Percentiles rank a stretch among this genome's conserved stretches.
phyloP scores from a whole-genome alignment of 306 rosid genomes.

The Lithocarpus polystachyus region DNA sequence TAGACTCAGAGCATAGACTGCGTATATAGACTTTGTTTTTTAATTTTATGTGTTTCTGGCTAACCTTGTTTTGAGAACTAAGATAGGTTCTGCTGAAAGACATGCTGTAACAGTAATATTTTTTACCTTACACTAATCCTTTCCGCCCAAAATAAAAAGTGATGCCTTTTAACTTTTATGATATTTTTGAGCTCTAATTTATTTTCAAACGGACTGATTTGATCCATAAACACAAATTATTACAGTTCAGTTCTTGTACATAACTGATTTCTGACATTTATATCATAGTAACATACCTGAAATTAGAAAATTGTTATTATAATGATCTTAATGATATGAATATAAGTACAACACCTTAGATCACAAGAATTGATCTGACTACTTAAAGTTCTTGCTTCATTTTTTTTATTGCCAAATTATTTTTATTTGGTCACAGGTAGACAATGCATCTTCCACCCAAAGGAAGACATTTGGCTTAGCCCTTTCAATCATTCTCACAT shows the following conservation, averaged over 20 bases:
- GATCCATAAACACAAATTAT: not conserved
- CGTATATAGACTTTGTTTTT: not conserved
- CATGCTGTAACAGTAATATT: not conserved
- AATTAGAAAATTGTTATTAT: not conserved
- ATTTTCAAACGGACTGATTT: not conserved
- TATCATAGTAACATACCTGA: not conserved
- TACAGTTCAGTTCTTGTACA: not conserved
- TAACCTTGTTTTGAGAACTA: not conserved
- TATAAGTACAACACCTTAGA: not conserved
- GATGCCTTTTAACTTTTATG: not conserved
- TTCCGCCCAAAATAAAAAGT: not conserved
- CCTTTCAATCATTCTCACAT: constrained; percentile 77
- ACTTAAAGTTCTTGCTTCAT: constrained; percentile 16
- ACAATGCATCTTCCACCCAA: constrained; percentile 84
- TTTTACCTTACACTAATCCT: too few species aligned
- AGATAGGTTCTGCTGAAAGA: not conserved
- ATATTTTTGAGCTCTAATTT: not conserved
- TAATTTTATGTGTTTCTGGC: not conserved
- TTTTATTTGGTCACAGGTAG: constrained; percentile 55
- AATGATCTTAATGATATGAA: not conserved
- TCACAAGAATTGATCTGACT: constrained; percentile 5
- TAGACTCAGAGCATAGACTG: not conserved
- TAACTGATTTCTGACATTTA: not conserved
- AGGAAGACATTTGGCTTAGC: constrained; percentile 85
- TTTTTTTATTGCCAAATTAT: not conserved